These are phyloP conservation scores for Chrysoporthe deuterocubensis DNA, from an alignment of 2,329 filamentous ascomycete genomes.

Conservation along the genomic window DNA sequence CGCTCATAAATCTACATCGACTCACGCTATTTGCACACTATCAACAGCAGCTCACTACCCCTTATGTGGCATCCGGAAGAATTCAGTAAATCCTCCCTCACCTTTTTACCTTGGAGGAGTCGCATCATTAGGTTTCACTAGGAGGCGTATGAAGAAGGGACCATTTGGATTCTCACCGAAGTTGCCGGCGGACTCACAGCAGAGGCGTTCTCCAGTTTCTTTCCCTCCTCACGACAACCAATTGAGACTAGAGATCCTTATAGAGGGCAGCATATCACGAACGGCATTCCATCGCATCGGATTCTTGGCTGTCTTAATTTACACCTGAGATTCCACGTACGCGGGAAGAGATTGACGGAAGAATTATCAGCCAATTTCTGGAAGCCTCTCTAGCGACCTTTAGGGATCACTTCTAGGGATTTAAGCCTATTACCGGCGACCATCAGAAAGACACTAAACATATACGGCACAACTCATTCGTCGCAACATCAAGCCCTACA, in stretches of 20 bases:
- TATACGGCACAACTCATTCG: no score
- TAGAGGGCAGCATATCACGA: not conserved
- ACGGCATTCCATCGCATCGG: no score
- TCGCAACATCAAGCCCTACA: not conserved
- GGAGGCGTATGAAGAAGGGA: conserved; percentile 14
- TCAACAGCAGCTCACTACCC: conserved; percentile 20
- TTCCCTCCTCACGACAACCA: not conserved
- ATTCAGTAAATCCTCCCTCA: conserved; percentile 11
- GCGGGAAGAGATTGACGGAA: no score
- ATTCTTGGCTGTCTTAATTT: no score
- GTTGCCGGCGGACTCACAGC: not conserved
- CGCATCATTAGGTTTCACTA: conserved; percentile 7
- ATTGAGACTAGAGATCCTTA: not conserved
- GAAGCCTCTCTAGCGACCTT: not conserved
- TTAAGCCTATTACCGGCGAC: no score
- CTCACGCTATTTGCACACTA: conserved; percentile 8
- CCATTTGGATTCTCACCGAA: not conserved
- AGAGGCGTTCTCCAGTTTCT: not conserved
- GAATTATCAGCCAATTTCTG: no score
- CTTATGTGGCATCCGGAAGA: conserved; percentile 26
- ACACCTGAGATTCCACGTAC: no score
- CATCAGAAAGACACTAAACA: no score
- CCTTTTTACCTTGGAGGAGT: conserved; percentile 21
- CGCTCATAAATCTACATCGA: not conserved
- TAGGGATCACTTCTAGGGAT: not conserved